A percentile compares a stretch with the other conserved stretches of the same genome.
Conservation (phyloP, 1,284 basidiomycete genomes). For the Wallemia ichthyophaga region DNA sequence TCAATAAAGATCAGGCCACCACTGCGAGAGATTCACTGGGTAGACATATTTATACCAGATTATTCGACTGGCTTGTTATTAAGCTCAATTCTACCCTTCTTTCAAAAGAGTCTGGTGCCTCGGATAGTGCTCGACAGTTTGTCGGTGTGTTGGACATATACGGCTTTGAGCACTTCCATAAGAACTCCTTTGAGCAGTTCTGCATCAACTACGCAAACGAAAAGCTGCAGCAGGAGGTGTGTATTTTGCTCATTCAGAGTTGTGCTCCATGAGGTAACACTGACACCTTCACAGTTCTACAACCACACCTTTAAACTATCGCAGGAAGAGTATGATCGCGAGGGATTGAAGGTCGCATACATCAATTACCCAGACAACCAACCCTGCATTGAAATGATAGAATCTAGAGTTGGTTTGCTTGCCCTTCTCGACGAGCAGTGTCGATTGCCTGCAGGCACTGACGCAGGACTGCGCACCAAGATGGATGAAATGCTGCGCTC, state of each 20-base stretch:
- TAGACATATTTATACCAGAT: conserved; percentile 91
- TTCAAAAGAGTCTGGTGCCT: conserved; percentile 41
- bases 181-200: conserved; percentile 96
- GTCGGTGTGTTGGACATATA: conserved; percentile 76
- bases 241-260: too few species aligned
- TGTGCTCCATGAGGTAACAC: too few species aligned
- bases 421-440: conserved; percentile 36
- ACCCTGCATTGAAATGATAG: conserved; percentile 93
- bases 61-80: conserved; percentile 95
- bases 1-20: conserved; percentile 63
- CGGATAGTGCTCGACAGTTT: conserved; percentile 71
- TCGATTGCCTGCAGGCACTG: conserved; percentile 18
- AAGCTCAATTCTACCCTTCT: conserved; percentile 88
- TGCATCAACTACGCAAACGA: conserved; percentile 99
- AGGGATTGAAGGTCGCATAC: conserved; percentile 98
- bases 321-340: conserved; percentile 95
- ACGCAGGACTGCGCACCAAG: conserved; percentile 18
- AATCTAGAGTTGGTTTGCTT: conserved; percentile 82
- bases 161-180: neutral
- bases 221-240: conserved; percentile 76
- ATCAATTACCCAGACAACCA: conserved; percentile 99
- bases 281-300: too few species aligned
- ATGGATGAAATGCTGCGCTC: conserved; percentile 17
- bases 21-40: conserved; percentile 88
- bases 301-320: conserved; percentile 88